Base-by-base conservation (phyloP, 345 rosid species). In the Anastatica hierochuntica region DNA sequence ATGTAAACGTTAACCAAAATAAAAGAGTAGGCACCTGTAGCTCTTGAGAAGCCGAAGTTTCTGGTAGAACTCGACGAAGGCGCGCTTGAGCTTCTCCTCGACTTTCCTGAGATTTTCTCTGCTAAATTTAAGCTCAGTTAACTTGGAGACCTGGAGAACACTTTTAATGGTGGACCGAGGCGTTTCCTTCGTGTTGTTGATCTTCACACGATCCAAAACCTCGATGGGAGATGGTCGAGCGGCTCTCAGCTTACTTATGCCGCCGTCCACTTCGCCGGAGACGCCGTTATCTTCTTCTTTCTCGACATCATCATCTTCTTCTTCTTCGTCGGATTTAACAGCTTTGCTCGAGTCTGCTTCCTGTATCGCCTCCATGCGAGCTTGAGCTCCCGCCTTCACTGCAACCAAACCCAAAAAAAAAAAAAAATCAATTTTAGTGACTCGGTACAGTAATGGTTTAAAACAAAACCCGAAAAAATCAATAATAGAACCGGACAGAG, bases 1-100 rank as follows among this genome's bases (percentile, higher is more conserved):
- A n/a, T n/a, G n/a, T n/a, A n/a, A n/a, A n/a, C n/a, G n/a, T n/a
- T n/a, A n/a, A n/a, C n/a, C n/a, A n/a, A n/a, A n/a, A n/a, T n/a
- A n/a, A n/a, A n/a, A n/a, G 27, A 23, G 4, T 13, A 20, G 30
- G 9, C 52, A 72, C 77, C 77, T 53, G 58, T 63, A 84, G 64
- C 83, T 79, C 71, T 79, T 79, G 10, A 81, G 80, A 37, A 84
- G 81, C 8, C 83, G 80, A 66, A 84, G 94, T 70, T 79, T 81
- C 4, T 74, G 85, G 62, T 84, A 69, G 38, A 84, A 84, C 50
- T 70, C 79, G 10, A 72, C 42, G 51, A 84, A 79, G 27, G 82
- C 88, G 12, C 44, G 53, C 65, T 59, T 75, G 36, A 79, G 81
- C 56, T 61, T 80, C 0, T 74, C 72, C 36, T 81, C 88, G 2